Evolutionary conservation across 208 protist genomes (phyloP), one percentile per base, ranked within the genome.

Genomic region (Sergeia podlipaevii): DNA sequence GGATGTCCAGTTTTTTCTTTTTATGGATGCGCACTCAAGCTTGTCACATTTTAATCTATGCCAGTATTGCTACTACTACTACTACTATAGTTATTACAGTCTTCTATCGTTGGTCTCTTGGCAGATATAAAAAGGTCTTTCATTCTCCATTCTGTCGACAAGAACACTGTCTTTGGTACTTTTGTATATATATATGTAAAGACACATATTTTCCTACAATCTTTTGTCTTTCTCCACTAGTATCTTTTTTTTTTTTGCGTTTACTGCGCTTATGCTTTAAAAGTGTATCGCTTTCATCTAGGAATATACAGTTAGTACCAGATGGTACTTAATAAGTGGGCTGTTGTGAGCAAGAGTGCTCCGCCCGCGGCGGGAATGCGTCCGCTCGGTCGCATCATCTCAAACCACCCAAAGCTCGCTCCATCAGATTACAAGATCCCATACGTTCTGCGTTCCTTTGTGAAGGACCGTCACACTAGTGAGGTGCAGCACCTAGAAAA

Each of bases 271-370:
- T 10, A 10, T 27, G 20, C 17, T n/a, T 47, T 10, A 27, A 10
- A 47, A 21, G 17, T 47, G 10, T 47, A 47, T 47, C 10, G 13
- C 21, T 55, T 17, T 59, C n/a, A n/a, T n/a, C n/a, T n/a, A n/a
- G n/a, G n/a, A n/a, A n/a, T 29, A 27, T 43, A 41, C 20, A 20
- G 18, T 18, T 0, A 46, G 3, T 21, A 33, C n/a, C 21, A 34
- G 29, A 89, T 92, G 84, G 85, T 92, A 29, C 60, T 95, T n/a
- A 68, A 90, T 64, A 95, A 95, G 73, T 95, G 88, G 85, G 88
- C 88, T 3, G 88, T 87, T 10, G 82, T 95, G 41, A 91, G 64
- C 39, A 88, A 77, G 57, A 77, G 72, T 43, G 82, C 84, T 0
- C 77, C 81, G 3, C 84, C 88, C 1, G 50, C 76, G 24, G 64